phyloP scores from a whole-genome alignment of 257 asterid species.

The Nicotiana undulata region DNA sequence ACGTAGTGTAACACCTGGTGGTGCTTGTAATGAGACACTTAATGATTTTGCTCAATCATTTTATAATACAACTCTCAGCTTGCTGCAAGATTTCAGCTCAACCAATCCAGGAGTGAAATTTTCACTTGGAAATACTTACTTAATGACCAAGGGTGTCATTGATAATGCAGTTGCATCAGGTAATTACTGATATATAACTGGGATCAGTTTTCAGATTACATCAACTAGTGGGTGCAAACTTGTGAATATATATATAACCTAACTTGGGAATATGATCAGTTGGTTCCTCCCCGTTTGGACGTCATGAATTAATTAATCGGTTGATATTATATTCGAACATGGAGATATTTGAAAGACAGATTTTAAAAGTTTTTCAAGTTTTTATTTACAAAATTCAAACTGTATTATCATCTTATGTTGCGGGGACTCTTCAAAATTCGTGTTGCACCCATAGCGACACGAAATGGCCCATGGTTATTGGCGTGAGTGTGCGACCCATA shows the following conservation, averaged over 20 bases:
- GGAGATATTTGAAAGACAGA: too few relatives aligned
- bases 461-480: too few relatives aligned
- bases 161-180: slow-evolving; percentile 16
- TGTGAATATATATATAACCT: neutral
- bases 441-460: too few relatives aligned
- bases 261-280: neutral
- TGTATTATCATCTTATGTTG: too few relatives aligned
- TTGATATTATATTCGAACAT: neutral
- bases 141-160: slow-evolving; percentile 36
- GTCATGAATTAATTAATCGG: neutral
- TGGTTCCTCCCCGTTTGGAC: neutral
- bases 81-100: slow-evolving; percentile 27
- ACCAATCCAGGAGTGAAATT: slow-evolving; percentile 32
- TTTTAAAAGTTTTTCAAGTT: neutral
- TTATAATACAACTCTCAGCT: slow-evolving; percentile 19
- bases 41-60: slow-evolving; percentile 33
- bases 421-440: too few relatives aligned
- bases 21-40: slow-evolving; percentile 21
- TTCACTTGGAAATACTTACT: slow-evolving; percentile 42
- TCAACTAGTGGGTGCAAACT: neutral
- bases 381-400: too few relatives aligned
- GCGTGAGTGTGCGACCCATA: too few relatives aligned
- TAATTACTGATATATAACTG: slow-evolving; percentile 2
- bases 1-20: slow-evolving; percentile 15
- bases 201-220: neutral